Evolutionary conservation across 148 eudicot species (phyloP).

Genomic region (Camellia sinensis): DNA sequence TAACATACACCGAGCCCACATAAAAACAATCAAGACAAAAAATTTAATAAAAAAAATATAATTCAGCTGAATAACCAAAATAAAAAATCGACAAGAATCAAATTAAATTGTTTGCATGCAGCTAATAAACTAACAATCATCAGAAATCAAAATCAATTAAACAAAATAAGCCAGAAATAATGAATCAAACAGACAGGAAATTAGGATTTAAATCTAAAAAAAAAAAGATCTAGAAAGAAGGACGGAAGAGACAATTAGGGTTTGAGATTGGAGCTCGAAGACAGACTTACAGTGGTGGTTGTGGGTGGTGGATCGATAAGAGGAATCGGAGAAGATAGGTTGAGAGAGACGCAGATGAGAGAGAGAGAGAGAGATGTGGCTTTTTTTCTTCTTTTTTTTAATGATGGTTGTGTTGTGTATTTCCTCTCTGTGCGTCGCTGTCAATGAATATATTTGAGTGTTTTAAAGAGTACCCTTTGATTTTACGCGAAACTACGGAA

Average conservation of each 20-base stretch:
- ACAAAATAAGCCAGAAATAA: not conserved
- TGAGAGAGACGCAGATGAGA: constrained; percentile 7
- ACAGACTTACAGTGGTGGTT: constrained; percentile 7
- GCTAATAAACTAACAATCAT: not conserved
- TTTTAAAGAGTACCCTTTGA: constrained; percentile 1
- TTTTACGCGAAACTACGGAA: constrained; percentile 2
- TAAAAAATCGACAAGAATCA: not conserved
- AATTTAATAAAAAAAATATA: not conserved
- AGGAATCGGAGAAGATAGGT: constrained; percentile 9
- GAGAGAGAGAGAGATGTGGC: not conserved
- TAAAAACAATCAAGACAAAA: not conserved
- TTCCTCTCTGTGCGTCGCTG: constrained; percentile 17
- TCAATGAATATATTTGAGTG: not conserved
- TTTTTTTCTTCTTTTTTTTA: not conserved
- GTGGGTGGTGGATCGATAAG: constrained; percentile 14
- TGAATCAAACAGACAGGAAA: not conserved
- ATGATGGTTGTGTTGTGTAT: constrained; percentile 21
- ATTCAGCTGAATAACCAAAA: not conserved
- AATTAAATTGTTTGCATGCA: not conserved
- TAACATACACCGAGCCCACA: not conserved
- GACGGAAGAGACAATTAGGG: not conserved
- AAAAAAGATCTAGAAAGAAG: not conserved
- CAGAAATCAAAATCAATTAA: not conserved
- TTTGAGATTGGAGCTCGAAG: not conserved
- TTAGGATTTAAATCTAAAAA: not conserved